Conservation (phyloP, 805 yeast species). For the Ogataea paradorogensis region DNA sequence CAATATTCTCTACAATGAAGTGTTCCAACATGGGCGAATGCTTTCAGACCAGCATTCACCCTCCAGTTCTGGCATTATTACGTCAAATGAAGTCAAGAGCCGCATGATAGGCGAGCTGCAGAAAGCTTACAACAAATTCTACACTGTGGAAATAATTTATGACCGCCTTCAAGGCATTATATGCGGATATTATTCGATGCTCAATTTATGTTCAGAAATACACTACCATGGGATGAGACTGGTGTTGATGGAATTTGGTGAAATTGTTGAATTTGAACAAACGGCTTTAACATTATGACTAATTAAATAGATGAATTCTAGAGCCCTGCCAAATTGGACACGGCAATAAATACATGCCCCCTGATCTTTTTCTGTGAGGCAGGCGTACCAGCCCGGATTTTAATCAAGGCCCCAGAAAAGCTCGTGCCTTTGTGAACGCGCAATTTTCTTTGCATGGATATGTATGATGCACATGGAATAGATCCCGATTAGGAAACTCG, state of each 20-base stretch:
- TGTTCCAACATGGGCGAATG: slow-evolving; percentile 1
- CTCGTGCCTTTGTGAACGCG: too few relatives aligned
- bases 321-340: too few relatives aligned
- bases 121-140: slow-evolving; percentile 15
- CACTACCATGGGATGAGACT: slow-evolving; percentile 11
- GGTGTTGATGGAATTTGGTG: slow-evolving; percentile 13
- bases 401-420: too few relatives aligned
- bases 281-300: background rate
- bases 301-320: background rate
- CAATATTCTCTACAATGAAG: slow-evolving; percentile 12
- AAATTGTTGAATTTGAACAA: slow-evolving; percentile 12
- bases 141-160: slow-evolving; percentile 8
- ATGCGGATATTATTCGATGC: slow-evolving; percentile 15
- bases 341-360: too few relatives aligned
- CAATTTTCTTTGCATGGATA: too few relatives aligned
- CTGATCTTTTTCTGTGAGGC: too few relatives aligned
- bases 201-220: slow-evolving; percentile 17
- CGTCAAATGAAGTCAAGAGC: slow-evolving; percentile 2
- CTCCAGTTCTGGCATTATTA: background rate
- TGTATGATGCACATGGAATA: too few relatives aligned
- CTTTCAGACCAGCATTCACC: background rate
- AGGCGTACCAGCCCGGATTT: too few relatives aligned
- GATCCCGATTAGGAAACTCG: too few relatives aligned
- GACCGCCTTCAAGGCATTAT: slow-evolving; percentile 11
- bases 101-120: slow-evolving; percentile 7